These are phyloP conservation scores for Hypoxylon sp. DNA, from an alignment of 2,329 filamentous ascomycete species.

Conservation along the genomic window DNA sequence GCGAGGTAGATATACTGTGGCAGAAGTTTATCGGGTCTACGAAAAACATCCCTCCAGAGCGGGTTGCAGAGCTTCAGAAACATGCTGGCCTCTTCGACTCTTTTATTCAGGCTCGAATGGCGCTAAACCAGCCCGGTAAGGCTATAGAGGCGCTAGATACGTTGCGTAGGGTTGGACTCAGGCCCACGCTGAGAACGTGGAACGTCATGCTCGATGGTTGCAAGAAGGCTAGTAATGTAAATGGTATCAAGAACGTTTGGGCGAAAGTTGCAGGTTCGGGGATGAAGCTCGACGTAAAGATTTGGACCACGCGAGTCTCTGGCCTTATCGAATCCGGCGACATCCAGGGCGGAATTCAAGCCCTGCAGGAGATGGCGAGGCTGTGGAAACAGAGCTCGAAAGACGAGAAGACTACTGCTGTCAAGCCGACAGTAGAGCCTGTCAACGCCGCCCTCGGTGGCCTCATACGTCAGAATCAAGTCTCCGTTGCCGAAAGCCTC, in stretches of 20 bases:
- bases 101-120: conserved; percentile 48
- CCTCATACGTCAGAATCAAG: conserved; percentile 63
- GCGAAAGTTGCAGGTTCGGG: conserved; percentile 67
- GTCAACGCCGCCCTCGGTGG: conserved; percentile 78
- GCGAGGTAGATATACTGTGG: conserved; percentile 47
- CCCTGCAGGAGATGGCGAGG: conserved; percentile 73
- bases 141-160: conserved; percentile 48
- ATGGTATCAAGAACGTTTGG: conserved; percentile 77
- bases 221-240: conserved; percentile 66
- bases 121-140: conserved; percentile 45
- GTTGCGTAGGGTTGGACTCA: conserved; percentile 58
- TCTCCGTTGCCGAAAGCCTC: conserved; percentile 63
- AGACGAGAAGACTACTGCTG: conserved; percentile 53
- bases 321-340: conserved; percentile 70
- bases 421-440: conserved; percentile 71
- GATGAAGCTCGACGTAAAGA: conserved; percentile 69
- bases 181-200: conserved; percentile 75
- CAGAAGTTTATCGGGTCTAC: conserved; percentile 39
- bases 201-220: conserved; percentile 80
- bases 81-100: conserved; percentile 45
- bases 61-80: conserved; percentile 38
- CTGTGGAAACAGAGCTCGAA: conserved; percentile 64
- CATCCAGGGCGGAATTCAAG: conserved; percentile 67
- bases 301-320: conserved; percentile 78
- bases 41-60: conserved; percentile 33